Base-by-base conservation (phyloP, 805 yeast genomes). In the Wickerhamiella hasegawae region DNA sequence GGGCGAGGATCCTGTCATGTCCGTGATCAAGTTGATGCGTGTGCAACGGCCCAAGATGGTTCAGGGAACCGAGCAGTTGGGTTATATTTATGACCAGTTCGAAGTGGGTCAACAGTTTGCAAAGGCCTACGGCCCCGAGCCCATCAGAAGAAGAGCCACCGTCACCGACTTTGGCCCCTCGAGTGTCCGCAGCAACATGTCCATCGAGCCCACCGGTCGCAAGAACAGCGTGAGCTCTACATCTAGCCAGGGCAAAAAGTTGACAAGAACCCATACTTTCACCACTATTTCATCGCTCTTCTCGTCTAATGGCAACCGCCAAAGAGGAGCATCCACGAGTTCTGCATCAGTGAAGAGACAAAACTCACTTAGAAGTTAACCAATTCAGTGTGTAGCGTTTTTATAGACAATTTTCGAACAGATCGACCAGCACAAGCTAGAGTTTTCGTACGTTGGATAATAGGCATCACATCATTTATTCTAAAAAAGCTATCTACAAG, bases 11-110 rank as follows among this genome's bases (percentile, higher is more conserved):
- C 45, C 45, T 3, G 49, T 48, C 10, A 39, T 48, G 47, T 28
- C 45, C 19, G 38, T 44, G 4, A 55, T 62, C 3, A 40, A 52
- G 12, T 38, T 44, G 19, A 53, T 62, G 51, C 48, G 67, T 23
- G 43, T 54, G 29, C 66, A 62, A 44, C 45, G 66, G 24, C 52
- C 57, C 28, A 54, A 55, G 21, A 62, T 62, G 65, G 67, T 62
- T 8, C 65, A 62, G 45, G 58, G 54, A n/a, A 34, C 45, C 24
- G 42, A 43, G 25, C 66, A 62, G 41, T 53, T 49, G 35, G 47
- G 45, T 17, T 62, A 60, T 42, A 50, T 62, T 5, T 58, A 62
- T 40, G 50, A 47, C 33, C 54, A 53, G 40, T 40, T 54, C 33
- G 52, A 48, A 39, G 43, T 47, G 20, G 47, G 45, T 22, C 44